phyloP scores from a whole-genome alignment of 176 grass and related monocot species.

The Pontederia paniculata region DNA sequence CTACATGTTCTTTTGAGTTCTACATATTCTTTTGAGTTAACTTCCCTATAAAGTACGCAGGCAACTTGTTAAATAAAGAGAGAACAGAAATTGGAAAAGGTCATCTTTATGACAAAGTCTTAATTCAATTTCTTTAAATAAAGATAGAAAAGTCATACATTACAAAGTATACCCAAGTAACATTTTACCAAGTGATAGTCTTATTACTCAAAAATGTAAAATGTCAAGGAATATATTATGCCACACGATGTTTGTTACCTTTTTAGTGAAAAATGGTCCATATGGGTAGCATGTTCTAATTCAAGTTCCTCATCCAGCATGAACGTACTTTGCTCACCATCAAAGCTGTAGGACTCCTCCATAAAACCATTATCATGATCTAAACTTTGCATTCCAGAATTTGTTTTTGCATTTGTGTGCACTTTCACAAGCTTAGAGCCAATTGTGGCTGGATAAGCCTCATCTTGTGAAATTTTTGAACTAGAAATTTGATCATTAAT shows the following conservation, averaged over 20 bases:
- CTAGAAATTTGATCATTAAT: slow-evolving; percentile 16
- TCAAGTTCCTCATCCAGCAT: slow-evolving; percentile 82
- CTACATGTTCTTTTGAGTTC: too few species aligned
- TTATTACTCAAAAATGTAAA: too few species aligned
- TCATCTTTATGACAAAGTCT: too few species aligned
- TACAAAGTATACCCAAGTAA: too few species aligned
- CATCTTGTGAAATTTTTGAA: slow-evolving; percentile 19
- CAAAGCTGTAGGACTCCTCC: slow-evolving; percentile 27
- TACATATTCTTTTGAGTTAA: too few species aligned
- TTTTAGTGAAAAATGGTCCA: slow-evolving; percentile 18
- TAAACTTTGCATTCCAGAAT: slow-evolving; percentile 21
- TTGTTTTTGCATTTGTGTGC: slow-evolving; percentile 21
- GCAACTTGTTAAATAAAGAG: too few species aligned
- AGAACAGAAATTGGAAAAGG: too few species aligned
- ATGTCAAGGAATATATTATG: too few species aligned
- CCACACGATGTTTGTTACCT: slow-evolving; percentile 24
- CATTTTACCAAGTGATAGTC: too few species aligned
- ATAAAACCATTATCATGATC: slow-evolving; percentile 23
- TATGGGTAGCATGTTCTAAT: slow-evolving; percentile 32
- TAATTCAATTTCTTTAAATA: too few species aligned
- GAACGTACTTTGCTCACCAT: slow-evolving; percentile 54
- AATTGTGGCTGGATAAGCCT: slow-evolving; percentile 18
- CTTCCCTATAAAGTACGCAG: too few species aligned
- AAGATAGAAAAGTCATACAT: too few species aligned
- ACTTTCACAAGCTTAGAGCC: slow-evolving; percentile 30